A percentile compares a stretch with the other conserved stretches of the same genome.
These are phyloP conservation scores for Argentina anserina DNA, from an alignment of 306 rosid genomes.

Conservation along the genomic window DNA sequence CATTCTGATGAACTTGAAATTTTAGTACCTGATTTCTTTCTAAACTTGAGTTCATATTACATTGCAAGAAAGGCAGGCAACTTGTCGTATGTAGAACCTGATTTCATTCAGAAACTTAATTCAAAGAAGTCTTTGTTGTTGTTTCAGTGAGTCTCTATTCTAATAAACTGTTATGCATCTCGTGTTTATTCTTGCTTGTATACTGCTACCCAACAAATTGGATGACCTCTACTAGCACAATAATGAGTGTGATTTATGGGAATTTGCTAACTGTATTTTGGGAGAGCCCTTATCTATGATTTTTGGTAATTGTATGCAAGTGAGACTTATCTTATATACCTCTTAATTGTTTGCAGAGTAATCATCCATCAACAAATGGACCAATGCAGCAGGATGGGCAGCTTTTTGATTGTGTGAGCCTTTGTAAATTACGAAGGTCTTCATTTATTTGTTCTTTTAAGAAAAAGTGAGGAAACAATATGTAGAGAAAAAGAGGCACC, in stretches of 20 bases:
- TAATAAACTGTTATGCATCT: neutral
- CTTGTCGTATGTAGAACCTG: neutral
- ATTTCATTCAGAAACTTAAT: neutral
- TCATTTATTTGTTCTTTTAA: neutral
- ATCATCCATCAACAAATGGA: neutral
- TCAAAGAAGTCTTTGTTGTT: neutral
- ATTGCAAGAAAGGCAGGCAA: neutral
- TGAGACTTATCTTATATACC: neutral
- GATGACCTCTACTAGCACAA: neutral
- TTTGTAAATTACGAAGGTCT: neutral
- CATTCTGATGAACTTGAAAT: neutral
- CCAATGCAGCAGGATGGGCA: neutral
- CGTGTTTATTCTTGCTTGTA: neutral
- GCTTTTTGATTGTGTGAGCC: constrained; percentile 9
- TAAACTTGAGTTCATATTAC: neutral
- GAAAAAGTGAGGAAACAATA: neutral
- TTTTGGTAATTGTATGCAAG: neutral
- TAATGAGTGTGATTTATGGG: neutral
- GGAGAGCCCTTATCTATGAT: neutral
- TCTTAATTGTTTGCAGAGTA: neutral
- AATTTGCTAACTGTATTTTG: neutral
- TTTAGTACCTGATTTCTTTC: neutral
- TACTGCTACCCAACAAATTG: neutral
- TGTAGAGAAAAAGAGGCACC: neutral
- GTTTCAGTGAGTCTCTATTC: neutral